Evolutionary conservation across 164 flowering plant genomes (phyloP), one percentile per base, ranked within the genome.

Genomic region (Nelumbo lutea): DNA sequence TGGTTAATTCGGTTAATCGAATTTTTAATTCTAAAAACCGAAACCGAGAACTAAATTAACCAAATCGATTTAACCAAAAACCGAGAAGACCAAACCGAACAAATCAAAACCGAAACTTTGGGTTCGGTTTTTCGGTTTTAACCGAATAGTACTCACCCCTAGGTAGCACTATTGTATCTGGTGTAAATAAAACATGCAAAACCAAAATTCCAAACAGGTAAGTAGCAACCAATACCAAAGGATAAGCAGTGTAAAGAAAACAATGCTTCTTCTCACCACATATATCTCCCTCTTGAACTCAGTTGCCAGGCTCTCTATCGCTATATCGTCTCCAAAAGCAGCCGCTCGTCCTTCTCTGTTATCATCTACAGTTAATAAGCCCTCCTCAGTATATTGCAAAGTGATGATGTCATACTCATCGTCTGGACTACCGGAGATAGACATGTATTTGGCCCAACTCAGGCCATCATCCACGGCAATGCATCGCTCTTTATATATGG

Each of bases 301-400:
- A 1, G 95, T 90, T 9, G 98, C 97, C 62, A 94, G 89, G 70
- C 89, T 84, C 68, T 85, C 95, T 6, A 91, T 91, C 2, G 98
- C 98, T 40, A 93, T 88, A 61, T 91, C 98, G 79, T 93, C 98
- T 6, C 98, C 98, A 78, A 93, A 93, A 15, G 98, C 98, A 10
- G 98, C 98, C 0, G 93, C 88, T 64, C 73, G 93, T 11, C 97
- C 98, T 50, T 82, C 84, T 67, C 86, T 82, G 67, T 90, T 94
- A 71, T 94, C 98, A 76, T 91, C 97, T 42, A 94, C 87, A 46
- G 90, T 82, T 68, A 94, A 76, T 60, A 94, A 80, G 50, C 98
- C 98, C 64, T 90, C 96, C 83, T 88, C 97, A 1, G 93, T 93
- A 61, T 93, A 93, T 58, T 88, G 97, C 87, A 91, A 77, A 43